Evolutionary conservation across 73 alveolate genomes (phyloP).

Genomic region (Blepharisma japonicum): DNA sequence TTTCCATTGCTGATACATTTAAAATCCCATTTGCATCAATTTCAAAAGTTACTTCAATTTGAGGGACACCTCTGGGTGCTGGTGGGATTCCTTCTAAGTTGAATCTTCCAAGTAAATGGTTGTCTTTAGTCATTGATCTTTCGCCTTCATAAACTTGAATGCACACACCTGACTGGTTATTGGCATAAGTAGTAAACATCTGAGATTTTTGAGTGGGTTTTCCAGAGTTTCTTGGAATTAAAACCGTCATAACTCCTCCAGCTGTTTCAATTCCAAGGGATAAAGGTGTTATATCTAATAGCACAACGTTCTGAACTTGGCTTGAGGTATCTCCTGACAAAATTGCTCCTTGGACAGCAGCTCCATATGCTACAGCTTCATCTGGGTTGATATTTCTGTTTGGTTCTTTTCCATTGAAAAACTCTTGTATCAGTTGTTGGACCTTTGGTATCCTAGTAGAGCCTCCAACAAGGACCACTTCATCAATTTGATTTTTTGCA

Average conservation of each 20-base stretch:
- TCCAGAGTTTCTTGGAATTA: constrained; percentile 91
- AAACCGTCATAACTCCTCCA: constrained; percentile 98
- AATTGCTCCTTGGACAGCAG: constrained; percentile 78
- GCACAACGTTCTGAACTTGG: constrained; percentile 41
- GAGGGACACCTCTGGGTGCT: constrained; percentile 95
- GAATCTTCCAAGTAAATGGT: constrained; percentile 94
- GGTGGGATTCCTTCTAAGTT: constrained; percentile 91
- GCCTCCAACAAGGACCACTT: constrained; percentile 79
- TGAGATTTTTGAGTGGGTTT: constrained; percentile 88
- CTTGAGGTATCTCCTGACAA: constrained; percentile 56
- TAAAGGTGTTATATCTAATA: constrained; percentile 80
- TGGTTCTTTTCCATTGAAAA: constrained; percentile 88
- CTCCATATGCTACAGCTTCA: constrained; percentile 98
- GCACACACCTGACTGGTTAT: constrained; percentile 93
- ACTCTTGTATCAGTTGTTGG: constrained; percentile 69
- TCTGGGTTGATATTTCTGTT: constrained; percentile 92
- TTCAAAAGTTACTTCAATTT: constrained; percentile 84
- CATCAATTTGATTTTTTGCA: constrained; percentile 63
- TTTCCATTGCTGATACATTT: constrained; percentile 70
- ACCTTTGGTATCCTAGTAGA: constrained; percentile 83
- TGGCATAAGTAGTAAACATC: constrained; percentile 96
- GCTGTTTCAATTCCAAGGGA: constrained; percentile 97
- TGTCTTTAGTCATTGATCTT: constrained; percentile 91
- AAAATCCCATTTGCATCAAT: constrained; percentile 90
- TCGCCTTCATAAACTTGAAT: constrained; percentile 99